Evolutionary conservation across 441 rosid species (phyloP).

Genomic region (Erysimum cheiri): DNA sequence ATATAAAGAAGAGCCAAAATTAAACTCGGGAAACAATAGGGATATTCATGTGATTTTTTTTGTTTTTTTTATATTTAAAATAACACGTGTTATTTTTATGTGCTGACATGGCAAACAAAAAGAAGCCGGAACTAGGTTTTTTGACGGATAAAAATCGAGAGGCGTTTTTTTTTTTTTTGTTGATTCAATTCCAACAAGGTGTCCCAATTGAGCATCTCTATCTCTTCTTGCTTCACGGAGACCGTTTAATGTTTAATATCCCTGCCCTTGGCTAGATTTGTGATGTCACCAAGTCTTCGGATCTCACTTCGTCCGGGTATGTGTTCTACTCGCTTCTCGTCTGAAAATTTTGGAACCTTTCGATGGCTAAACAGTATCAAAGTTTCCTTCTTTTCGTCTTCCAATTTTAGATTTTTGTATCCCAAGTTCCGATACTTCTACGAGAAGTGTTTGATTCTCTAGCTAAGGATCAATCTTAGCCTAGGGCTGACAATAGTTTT

Average conservation of each 20-base stretch:
- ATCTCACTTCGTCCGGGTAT: conserved; percentile 28
- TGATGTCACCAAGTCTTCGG: conserved; percentile 1
- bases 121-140: too few species aligned
- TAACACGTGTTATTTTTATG: too few species aligned
- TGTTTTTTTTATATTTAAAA: too few species aligned
- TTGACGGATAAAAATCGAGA: too few species aligned
- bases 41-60: too few species aligned
- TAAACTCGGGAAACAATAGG: too few species aligned
- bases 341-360: neutral
- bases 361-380: neutral
- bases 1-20: too few species aligned
- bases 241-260: neutral
- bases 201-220: neutral
- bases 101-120: too few species aligned
- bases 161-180: neutral
- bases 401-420: neutral
- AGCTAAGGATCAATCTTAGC: conserved; percentile 12
- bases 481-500: neutral
- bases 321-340: conserved; percentile 16
- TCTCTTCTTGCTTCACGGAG: neutral
- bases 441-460: neutral
- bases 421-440: neutral
- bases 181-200: neutral
- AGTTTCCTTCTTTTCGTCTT: neutral
- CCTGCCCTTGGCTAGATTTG: neutral